Evolutionary conservation across 2,329 filamentous ascomycete species (phyloP).

Genomic region (Cladosporium sp.): DNA sequence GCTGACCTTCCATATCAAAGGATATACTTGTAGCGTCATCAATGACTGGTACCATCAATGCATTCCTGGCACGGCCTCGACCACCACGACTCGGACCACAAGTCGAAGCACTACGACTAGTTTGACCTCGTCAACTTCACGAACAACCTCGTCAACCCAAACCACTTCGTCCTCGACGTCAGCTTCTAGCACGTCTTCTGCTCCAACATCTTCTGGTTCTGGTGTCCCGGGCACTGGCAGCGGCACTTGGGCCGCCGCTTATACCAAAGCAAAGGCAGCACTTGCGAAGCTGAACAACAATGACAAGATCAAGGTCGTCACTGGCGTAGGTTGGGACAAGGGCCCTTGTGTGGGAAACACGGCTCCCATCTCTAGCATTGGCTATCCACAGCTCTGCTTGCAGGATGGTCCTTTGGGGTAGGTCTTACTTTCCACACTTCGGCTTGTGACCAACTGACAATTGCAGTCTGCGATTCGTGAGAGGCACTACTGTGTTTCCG

Average conservation of each 20-base stretch:
- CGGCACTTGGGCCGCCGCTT: slow-evolving; percentile 32
- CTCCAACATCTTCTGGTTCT: neutral
- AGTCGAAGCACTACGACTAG: neutral
- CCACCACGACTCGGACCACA: neutral
- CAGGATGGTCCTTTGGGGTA: slow-evolving; percentile 80
- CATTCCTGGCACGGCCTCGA: slow-evolving; percentile 16
- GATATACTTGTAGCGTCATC: slow-evolving; percentile 29
- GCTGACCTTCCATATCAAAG: neutral
- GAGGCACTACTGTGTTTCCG: slow-evolving; percentile 81
- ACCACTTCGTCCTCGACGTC: neutral
- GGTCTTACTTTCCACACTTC: neutral
- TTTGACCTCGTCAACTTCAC: neutral
- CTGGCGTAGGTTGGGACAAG: slow-evolving; percentile 22
- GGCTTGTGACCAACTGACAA: neutral
- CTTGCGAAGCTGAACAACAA: slow-evolving; percentile 31
- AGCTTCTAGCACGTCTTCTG: neutral
- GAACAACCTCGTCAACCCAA: neutral
- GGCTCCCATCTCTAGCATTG: slow-evolving; percentile 46
- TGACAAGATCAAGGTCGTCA: slow-evolving; percentile 38
- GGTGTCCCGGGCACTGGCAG: neutral
- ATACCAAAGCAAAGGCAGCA: slow-evolving; percentile 34
- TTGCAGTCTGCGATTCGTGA: slow-evolving; percentile 67
- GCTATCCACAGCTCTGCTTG: slow-evolving; percentile 78
- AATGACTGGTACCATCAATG: slow-evolving; percentile 37
- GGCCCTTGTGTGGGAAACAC: slow-evolving; percentile 52